A percentile compares a stretch with the other conserved stretches of the same genome.
Evolutionary conservation across 2,329 filamentous ascomycete species (phyloP).

Genomic region (Colletotrichum aenigma): DNA sequence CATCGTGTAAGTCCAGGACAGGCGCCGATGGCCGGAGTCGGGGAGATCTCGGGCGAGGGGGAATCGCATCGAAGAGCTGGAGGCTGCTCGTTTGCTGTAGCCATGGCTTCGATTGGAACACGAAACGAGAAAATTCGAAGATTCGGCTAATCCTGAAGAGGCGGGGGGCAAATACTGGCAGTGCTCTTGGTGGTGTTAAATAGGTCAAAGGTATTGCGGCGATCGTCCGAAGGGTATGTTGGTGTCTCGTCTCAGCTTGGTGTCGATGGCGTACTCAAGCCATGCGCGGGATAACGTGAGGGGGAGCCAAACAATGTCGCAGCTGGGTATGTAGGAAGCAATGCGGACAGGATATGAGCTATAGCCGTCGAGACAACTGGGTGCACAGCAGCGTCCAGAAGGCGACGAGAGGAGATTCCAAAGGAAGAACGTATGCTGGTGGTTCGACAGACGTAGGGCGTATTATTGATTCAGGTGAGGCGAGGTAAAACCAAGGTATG

Average conservation of each 20-base stretch:
- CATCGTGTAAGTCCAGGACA: constrained; percentile 65
- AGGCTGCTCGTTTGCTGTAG: constrained; percentile 34
- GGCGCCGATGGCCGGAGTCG: constrained; percentile 66
- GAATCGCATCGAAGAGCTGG: constrained; percentile 56
- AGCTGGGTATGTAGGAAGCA: neutral
- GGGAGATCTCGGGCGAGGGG: constrained; percentile 67
- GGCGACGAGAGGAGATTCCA: neutral
- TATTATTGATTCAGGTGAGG: neutral
- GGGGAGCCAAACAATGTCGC: neutral
- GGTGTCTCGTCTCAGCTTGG: constrained; percentile 2
- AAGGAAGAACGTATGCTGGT: neutral
- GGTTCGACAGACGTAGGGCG: constrained; percentile 1
- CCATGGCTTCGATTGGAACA: constrained; percentile 28
- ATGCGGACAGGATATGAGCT: neutral
- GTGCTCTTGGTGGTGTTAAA: neutral
- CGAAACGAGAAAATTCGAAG: neutral
- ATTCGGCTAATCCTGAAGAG: neutral
- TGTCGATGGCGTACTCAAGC: neutral
- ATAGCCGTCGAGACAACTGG: neutral
- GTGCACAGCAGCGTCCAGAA: constrained; percentile 16
- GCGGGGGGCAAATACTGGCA: neutral
- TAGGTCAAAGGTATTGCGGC: neutral
- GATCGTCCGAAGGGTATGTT: neutral
- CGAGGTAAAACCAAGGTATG: neutral
- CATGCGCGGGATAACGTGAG: neutral